phyloP scores from a whole-genome alignment of 2,329 filamentous ascomycete genomes.

The Biscogniauxia marginata region DNA sequence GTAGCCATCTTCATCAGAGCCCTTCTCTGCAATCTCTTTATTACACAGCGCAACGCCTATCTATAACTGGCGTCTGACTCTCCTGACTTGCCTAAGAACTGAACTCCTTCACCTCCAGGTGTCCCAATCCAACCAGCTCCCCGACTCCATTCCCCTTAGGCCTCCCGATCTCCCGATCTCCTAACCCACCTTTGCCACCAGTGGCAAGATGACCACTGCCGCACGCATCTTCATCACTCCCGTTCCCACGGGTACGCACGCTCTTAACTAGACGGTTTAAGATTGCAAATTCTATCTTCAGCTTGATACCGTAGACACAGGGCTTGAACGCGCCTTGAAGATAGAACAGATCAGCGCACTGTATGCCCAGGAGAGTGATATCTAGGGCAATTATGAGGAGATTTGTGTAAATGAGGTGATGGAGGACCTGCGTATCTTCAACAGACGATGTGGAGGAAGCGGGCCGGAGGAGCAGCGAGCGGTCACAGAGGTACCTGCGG shows the following conservation, averaged over 20 bases:
- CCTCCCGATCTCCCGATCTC: background rate
- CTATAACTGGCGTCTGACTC: background rate
- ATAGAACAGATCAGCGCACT: slow-evolving; percentile 37
- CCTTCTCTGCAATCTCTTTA: background rate
- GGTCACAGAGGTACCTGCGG: slow-evolving; percentile 20
- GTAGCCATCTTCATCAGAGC: too few species aligned
- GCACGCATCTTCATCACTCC: too few species aligned
- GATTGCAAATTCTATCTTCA: slow-evolving; percentile 36
- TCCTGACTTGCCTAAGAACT: background rate
- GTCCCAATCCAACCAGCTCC: background rate
- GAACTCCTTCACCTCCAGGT: background rate
- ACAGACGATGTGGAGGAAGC: slow-evolving; percentile 1
- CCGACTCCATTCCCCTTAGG: background rate
- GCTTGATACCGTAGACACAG: slow-evolving; percentile 34
- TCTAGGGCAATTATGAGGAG: slow-evolving; percentile 40
- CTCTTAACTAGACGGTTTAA: slow-evolving; percentile 33
- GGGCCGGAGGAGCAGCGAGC: slow-evolving; percentile 7
- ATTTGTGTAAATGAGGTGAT: slow-evolving; percentile 38
- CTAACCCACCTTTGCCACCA: background rate
- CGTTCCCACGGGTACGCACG: slow-evolving; percentile 3
- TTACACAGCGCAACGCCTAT: background rate
- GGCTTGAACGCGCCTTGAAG: slow-evolving; percentile 36
- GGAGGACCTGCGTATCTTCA: slow-evolving; percentile 20
- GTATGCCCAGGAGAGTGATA: slow-evolving; percentile 36
- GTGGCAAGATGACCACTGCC: too few species aligned